These are phyloP conservation scores for Lasiodiplodia gonubiensis DNA, from an alignment of 2,329 filamentous ascomycete genomes.

Conservation along the genomic window DNA sequence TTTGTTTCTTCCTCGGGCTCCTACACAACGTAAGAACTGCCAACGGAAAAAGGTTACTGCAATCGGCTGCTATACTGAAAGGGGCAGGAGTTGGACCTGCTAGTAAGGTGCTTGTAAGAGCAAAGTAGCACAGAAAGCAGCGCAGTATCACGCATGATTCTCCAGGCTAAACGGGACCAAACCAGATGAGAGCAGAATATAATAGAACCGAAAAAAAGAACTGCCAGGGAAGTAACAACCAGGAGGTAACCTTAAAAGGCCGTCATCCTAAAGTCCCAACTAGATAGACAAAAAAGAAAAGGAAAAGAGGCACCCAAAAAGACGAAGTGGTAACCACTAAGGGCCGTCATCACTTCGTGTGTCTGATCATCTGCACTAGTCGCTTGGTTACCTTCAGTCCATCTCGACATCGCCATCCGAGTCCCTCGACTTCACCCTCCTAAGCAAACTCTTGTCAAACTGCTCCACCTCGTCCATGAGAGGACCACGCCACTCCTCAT, in stretches of 20 bases:
- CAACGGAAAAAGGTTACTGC: not conserved
- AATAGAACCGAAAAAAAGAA: not conserved
- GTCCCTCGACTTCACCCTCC: not conserved
- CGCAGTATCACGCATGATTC: not conserved
- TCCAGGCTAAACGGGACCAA: not conserved
- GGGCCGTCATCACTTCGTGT: conserved; percentile 7
- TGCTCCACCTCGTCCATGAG: not conserved
- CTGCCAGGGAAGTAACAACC: not conserved
- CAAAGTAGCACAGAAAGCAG: too few relatives aligned
- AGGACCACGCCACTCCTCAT: not conserved
- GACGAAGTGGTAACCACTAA: not conserved
- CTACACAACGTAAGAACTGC: not conserved
- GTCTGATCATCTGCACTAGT: not conserved
- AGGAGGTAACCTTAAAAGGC: too few relatives aligned
- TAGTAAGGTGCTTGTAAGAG: not conserved
- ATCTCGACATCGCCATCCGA: conserved; percentile 10
- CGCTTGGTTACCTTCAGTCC: not conserved
- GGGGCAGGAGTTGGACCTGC: not conserved
- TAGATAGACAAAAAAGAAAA: too few relatives aligned
- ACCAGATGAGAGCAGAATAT: not conserved
- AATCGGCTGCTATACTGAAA: not conserved
- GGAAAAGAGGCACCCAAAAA: not conserved
- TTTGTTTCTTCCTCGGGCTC: not conserved
- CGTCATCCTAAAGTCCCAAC: too few relatives aligned
- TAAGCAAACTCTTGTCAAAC: not conserved